Base-by-base conservation (phyloP, 345 rosid genomes). In the Dipteronia sinensis region DNA sequence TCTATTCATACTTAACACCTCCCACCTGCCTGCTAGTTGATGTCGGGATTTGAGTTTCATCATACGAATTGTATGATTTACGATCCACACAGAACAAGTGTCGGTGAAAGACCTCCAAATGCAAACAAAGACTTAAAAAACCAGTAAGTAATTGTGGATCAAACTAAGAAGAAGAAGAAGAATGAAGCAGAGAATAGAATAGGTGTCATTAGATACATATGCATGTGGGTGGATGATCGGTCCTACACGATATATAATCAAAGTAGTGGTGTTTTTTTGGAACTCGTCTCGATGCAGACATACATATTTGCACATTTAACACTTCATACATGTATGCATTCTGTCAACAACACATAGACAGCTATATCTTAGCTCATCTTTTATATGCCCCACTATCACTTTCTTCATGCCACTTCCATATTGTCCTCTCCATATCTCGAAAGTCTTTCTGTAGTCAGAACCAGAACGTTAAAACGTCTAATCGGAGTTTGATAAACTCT, bases 341-440 rank as follows among this genome's bases (percentile, higher is more conserved):
- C 62, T 65, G 23, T 53, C 1, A 0, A 42, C 76, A 15, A 16
- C 44, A 71, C 19, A 71, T 5, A 29, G 58, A 53, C 74, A 79
- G 76, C 79, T 76, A 10, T 20, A 76, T 53, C 11, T 64, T 38
- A 53, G 58, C n/a, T 74, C 20, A 13, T 46, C 9, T 22, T 20
- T 69, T 47, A 10, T 47, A 10, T 16, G 67, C 10, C 67, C 67
- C 42, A 53, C 58, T 3, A 16, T 53, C 58, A 53, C 58, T 53
- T 53, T 5, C 58, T 53, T 53, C 58, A 53, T 53, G 7, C 17
- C 55, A 49, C 4, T 49, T 49, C 55, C 46, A 42, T 42, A 9
- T 8, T 42, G 9, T 42, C 10, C 8, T 42, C 46, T 7, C 46
- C 46, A 34, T 42, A 42, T 8, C 46, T 42, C 10, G 46, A 4